Percentiles rank a stretch among this genome's conserved stretches.
Conservation (phyloP, 805 yeast species). For the Alloascoidea hylecoeti region DNA sequence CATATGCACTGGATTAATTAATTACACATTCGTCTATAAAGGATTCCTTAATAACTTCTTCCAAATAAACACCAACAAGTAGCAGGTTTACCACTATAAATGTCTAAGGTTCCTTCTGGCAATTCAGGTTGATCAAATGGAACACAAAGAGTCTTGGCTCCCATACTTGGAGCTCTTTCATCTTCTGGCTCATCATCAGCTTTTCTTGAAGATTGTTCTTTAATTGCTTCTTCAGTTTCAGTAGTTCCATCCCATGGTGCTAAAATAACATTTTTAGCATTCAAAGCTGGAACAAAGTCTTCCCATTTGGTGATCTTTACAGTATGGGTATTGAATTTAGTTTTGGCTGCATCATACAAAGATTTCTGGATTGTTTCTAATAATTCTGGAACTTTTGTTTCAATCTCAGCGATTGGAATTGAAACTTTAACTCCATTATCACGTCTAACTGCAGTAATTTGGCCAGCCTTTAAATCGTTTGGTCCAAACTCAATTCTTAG, state of each 20-base stretch:
- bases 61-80: conserved; percentile 89
- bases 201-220: conserved; percentile 70
- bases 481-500: conserved; percentile 94
- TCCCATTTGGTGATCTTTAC: conserved; percentile 72
- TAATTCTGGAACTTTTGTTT: conserved; percentile 53
- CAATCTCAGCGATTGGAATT: conserved; percentile 53
- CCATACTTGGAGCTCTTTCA: conserved; percentile 97
- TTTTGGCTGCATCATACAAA: conserved; percentile 67
- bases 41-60: conserved; percentile 80
- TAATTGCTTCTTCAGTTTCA: conserved; percentile 95
- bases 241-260: conserved; percentile 96
- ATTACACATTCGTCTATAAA: too few relatives aligned
- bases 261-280: conserved; percentile 78
- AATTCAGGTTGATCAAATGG: conserved; percentile 87
- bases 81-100: conserved; percentile 52
- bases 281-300: conserved; percentile 86
- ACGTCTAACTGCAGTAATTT: conserved; percentile 86
- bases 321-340: conserved; percentile 72
- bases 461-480: conserved; percentile 70
- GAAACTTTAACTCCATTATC: conserved; percentile 67
- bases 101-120: conserved; percentile 72
- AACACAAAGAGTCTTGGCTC: conserved; percentile 96
- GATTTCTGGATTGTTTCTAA: conserved; percentile 73
- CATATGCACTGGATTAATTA: too few relatives aligned
- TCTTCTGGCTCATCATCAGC: conserved; percentile 73